Base-by-base conservation (phyloP, 306 rosid genomes). In the Hippophae gyantsensis region DNA sequence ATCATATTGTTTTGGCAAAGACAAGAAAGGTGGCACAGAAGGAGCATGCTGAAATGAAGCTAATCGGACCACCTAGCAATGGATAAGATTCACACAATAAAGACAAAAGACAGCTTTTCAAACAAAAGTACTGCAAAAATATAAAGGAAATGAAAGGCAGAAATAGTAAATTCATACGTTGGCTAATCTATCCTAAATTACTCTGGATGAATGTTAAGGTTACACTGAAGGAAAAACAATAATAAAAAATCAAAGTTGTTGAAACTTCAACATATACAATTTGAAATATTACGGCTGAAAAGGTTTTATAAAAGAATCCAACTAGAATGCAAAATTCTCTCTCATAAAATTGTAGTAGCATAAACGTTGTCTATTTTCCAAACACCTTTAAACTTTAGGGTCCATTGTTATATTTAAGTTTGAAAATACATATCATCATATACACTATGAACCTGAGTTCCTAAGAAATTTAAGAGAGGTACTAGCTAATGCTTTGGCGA, bases 11-110 rank as follows among this genome's bases (percentile, higher is more conserved):
- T 74, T 92, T 25, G 90, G 94, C 77, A 82, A 62, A 5, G 90
- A 26, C 63, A 92, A 60, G 78, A 85, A 88, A 52, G 99, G 97
- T 50, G 99, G 99, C 67, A 88, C 95, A 13, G 99, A 88, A 67
- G 96, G 95, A 69, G 99, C 82, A 71, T 88, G 96, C 87, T 92
- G 99, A 80, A 88, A 92, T 78, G 99, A 92, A 73, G 99, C 99
- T 74, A 92, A 72, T 52, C 97, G 89, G 68, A 88, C 97, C 74
- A 92, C 99, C 99, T 92, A 66, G 66, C 69, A 78, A 70, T 48
- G 54, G 48, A 53, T 66, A 53, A 60, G 56, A 69, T 50, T 23
- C 14, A 43, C 43, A 59, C 8, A 58, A 43, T 32, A 13, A 38
- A 45, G 44, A 60, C 60, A 74, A 18, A 13, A 60, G 12, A 40